These are phyloP conservation scores for Hydnomerulius pinastri DNA, from an alignment of 768 basidiomycete species.

Conservation along the genomic window DNA sequence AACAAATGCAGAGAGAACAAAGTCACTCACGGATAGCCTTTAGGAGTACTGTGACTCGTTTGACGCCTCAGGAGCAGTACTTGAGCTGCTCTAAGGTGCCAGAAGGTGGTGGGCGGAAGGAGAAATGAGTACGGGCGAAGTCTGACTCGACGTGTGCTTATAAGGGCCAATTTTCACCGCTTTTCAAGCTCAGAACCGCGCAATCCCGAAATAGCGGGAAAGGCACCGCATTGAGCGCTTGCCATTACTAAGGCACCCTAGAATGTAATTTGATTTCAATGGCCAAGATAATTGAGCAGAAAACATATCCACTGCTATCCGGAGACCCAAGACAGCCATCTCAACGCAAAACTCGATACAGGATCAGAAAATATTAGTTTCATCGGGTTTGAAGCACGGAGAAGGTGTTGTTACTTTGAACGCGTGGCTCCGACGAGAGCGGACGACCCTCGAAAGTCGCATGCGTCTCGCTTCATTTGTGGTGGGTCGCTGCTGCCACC, in stretches of 20 bases:
- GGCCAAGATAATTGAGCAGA: neutral
- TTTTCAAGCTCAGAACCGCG: conserved; percentile 39
- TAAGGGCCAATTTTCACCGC: conserved; percentile 31
- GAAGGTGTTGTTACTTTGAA: too few species aligned
- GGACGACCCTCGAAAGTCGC: conserved; percentile 11
- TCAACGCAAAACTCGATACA: neutral
- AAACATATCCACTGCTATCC: neutral
- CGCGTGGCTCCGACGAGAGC: conserved; percentile 14
- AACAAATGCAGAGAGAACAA: conserved; percentile 25
- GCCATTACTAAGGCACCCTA: conserved; percentile 6
- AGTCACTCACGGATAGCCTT: conserved; percentile 28
- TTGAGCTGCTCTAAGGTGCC: conserved; percentile 17
- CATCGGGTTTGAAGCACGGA: neutral
- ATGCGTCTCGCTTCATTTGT: neutral
- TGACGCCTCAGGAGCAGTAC: conserved; percentile 19
- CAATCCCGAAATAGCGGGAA: conserved; percentile 22
- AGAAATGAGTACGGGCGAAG: neutral
- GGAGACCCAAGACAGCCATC: neutral
- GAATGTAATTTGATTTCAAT: neutral
- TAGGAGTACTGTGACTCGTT: conserved; percentile 22
- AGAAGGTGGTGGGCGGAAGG: conserved; percentile 20
- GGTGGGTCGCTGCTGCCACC: neutral
- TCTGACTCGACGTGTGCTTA: conserved; percentile 33
- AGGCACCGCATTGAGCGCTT: conserved; percentile 18
- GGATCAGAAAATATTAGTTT: neutral